Evolutionary conservation across 2,329 filamentous ascomycete species (phyloP), one percentile per base, ranked within the genome.

Genomic region (Arachnopeziza araneosa): DNA sequence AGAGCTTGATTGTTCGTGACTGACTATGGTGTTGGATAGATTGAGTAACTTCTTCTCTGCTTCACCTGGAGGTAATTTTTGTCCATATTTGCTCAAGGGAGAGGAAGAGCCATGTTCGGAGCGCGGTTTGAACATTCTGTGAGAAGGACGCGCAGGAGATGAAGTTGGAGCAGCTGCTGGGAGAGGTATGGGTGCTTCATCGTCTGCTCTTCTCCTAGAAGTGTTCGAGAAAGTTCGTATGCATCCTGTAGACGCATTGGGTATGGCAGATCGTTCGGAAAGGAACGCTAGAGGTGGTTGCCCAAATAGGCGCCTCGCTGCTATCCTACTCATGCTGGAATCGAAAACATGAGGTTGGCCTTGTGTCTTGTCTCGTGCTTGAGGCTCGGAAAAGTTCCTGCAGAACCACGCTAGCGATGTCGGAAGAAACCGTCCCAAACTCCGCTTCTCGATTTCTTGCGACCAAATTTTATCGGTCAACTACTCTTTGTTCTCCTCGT

Each of bases 201-300:
- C 54, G 21, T 64, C 59, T 51, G 58, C 61, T 52, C 23, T n/a
- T 30, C 52, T 54, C 24, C 52, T 54, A n/a, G 61, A 58, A 19
- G 74, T 69, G 14, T 69, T 70, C 1, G 75, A 76, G 57, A 78
- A 74, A 1, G 66, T 60, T 60, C 70, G 67, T 26, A 70, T 51
- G 62, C 61, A 69, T 65, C 50, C 59, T 56, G 62, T 44, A 21
- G 59, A 52, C 10, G 60, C 8, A 52, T 54, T 65, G 10, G 17
- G 56, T 19, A 56, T 24, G 9, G 59, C 56, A 10, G 55, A 32
- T 23, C 56, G 26, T 55, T 68, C 63, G 14, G 62, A 57, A 19
- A 65, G 26, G 10, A 54, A 19, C 22, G 51, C 55, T 9, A 66
- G 57, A 52, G 68, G 66, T 54, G 64, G 68, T 63, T 68, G 65